Evolutionary conservation across 1,139 yeast species (phyloP), one percentile per base, ranked within the genome.

Genomic region (Debaryomyces coudertii): DNA sequence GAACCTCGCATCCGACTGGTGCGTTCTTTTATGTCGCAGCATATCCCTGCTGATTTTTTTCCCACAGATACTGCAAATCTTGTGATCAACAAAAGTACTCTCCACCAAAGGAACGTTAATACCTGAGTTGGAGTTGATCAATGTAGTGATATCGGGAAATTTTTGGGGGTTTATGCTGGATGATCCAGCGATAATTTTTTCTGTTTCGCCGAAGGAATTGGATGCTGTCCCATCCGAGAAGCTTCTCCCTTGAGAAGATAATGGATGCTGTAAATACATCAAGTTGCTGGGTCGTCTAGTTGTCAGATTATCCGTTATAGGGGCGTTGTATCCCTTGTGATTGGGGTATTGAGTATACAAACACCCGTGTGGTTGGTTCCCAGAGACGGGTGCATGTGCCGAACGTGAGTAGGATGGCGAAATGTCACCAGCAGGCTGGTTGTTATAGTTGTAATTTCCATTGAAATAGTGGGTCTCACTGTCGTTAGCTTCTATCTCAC

Each of bases 1-100:
- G 58, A 84, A 84, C 44, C 89, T 65, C 3, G 85, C 73, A 14
- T 76, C 77, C 11, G 69, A 64, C 56, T 81, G 83, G 61, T 84
- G 90, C 0, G 85, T 84, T 47, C 89, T 64, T 71, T 81, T 67
- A 56, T 84, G 90, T 39, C 90, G 67, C 1, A 85, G 74, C 73
- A 84, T 72, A 59, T 84, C 90, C 49, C 90, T 68, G 12, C 80
- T 71, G 47, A 83, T 81, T 46, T 71, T 63, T 53, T 79, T 80
- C 16, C 79, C 77, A 62, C 90, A 84, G n/a, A 80, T 66, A 2
- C 67, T 69, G 58, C 89, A 84, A 15, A 63, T 66, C 12, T 52
- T 56, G 46, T 54, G 57, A 47, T 66, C 71, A 15, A 66, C 65
- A 48, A 66, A 66, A 33, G 60, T 58, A 8, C 60, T 52, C 38